Base-by-base conservation (phyloP, 2,329 filamentous ascomycete species). In the Fusarium dlaminii region DNA sequence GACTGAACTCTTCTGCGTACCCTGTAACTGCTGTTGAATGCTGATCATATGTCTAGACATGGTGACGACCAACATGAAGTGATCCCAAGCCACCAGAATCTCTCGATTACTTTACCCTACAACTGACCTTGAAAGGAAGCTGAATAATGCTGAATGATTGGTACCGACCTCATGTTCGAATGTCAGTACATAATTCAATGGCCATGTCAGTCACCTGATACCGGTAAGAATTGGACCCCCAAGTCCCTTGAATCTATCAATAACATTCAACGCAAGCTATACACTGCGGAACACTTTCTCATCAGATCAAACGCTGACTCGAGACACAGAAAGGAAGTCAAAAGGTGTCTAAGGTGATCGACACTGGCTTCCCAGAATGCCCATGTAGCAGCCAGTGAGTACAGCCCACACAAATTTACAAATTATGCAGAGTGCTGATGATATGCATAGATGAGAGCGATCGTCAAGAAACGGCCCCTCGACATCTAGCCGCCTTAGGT, bases 1-100 rank as follows among this genome's bases (percentile, higher is more conserved):
- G 29, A 30, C 14, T 2, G 0, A 51, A 4, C 8, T 11, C n/a
- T 34, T 34, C 4, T 8, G 4, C 0, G 12, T 20, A 10, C 15
- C 8, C 6, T 20, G 12, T 34, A 24, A 24, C 12, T 34, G 6
- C n/a, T 11, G 3, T 14, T 24, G n/a, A 8, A 11, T 20, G 4
- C 17, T 34, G 2, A 30, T n/a, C 10, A 34, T 20, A 20, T 11
- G 4, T 3, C 12, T 11, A 24, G 22, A 34, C 8, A 51, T 0
- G 9, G 17, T 4, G 6, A 51, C n/a, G 12, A 20, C 9, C n/a
- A 34, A 14, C 12, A 20, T 11, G n/a, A 14, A 51, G 9, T 13
- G 12, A 6, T 11, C 12, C 3, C 30, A 11, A 34, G 4, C n/a
- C n/a, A 11, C 8, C 8, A 15, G 30, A 24, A 24, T 20, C 15